phyloP scores from a whole-genome alignment of 805 yeast species.

The Kregervanrija delftensis region DNA sequence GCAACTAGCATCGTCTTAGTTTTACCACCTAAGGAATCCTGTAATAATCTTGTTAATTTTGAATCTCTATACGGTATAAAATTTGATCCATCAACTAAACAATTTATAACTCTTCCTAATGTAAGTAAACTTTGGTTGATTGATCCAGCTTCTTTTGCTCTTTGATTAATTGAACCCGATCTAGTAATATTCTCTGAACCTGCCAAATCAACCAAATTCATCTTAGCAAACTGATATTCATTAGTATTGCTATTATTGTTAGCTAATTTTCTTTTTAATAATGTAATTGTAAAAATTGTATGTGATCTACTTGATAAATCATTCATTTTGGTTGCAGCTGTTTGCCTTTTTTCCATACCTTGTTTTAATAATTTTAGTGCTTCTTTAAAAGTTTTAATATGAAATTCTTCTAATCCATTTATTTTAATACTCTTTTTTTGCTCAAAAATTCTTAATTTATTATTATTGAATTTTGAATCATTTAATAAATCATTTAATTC shows the following conservation, averaged over 20 bases:
- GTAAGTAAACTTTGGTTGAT: constrained; percentile 85
- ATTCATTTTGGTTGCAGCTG: constrained; percentile 69
- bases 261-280: constrained; percentile 36
- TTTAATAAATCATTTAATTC: constrained; percentile 37
- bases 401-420: constrained; percentile 59
- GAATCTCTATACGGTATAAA: constrained; percentile 80
- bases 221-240: constrained; percentile 26
- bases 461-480: constrained; percentile 21
- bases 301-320: constrained; percentile 72
- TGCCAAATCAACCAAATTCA: constrained; percentile 84
- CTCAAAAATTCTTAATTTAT: constrained; percentile 35
- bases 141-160: constrained; percentile 92
- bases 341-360: constrained; percentile 55
- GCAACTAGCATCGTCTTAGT: constrained; percentile 88
- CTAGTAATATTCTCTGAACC: constrained; percentile 87
- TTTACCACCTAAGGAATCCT: constrained; percentile 79
- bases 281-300: constrained; percentile 61
- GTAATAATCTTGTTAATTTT: constrained; percentile 64
- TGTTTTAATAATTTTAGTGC: constrained; percentile 49
- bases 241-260: constrained; percentile 7
- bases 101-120: constrained; percentile 82
- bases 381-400: constrained; percentile 44
- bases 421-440: constrained; percentile 34
- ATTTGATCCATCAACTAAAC: constrained; percentile 50
- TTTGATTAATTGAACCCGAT: constrained; percentile 79